A percentile compares a stretch with the other conserved stretches of the same genome.
phyloP scores from a whole-genome alignment of 805 yeast genomes.

The Dipodascopsis uninucleata region DNA sequence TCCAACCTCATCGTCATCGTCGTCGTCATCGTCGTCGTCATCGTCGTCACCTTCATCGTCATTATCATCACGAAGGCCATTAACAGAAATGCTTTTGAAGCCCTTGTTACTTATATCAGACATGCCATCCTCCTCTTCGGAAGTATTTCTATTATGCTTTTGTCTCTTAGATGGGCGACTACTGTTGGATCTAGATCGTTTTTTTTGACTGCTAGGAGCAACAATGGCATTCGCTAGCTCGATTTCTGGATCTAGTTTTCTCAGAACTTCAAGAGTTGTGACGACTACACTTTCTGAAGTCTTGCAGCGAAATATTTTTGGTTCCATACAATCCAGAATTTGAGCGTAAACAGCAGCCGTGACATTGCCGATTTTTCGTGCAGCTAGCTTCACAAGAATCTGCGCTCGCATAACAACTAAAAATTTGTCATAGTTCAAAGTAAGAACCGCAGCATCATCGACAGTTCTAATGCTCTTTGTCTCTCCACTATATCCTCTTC shows the following conservation, averaged over 20 bases:
- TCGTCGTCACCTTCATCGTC: constrained; percentile 19
- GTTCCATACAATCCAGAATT: constrained; percentile 58
- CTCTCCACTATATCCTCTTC: background rate
- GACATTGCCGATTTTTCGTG: constrained; percentile 64
- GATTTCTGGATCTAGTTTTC: constrained; percentile 22
- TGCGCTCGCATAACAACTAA: constrained; percentile 61
- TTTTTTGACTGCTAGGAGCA: constrained; percentile 7
- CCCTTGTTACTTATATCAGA: no score
- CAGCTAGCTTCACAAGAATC: constrained; percentile 60
- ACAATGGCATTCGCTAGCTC: constrained; percentile 28
- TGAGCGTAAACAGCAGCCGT: constrained; percentile 61
- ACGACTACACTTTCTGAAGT: constrained; percentile 33
- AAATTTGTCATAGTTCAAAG: constrained; percentile 63
- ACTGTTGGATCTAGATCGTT: constrained; percentile 5
- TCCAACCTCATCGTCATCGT: constrained; percentile 19
- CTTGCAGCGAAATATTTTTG: constrained; percentile 38
- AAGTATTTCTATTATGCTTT: no score
- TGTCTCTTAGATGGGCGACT: constrained; percentile 28
- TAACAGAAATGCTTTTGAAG: background rate
- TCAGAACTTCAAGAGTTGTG: constrained; percentile 38
- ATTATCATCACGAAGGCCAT: constrained; percentile 27
- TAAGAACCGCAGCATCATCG: constrained; percentile 41
- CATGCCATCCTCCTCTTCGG: no score
- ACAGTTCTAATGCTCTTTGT: background rate
- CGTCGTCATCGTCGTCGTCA: constrained; percentile 14